Base-by-base conservation (phyloP, 495 filamentous ascomycete species). In the Penicillium salamii region DNA sequence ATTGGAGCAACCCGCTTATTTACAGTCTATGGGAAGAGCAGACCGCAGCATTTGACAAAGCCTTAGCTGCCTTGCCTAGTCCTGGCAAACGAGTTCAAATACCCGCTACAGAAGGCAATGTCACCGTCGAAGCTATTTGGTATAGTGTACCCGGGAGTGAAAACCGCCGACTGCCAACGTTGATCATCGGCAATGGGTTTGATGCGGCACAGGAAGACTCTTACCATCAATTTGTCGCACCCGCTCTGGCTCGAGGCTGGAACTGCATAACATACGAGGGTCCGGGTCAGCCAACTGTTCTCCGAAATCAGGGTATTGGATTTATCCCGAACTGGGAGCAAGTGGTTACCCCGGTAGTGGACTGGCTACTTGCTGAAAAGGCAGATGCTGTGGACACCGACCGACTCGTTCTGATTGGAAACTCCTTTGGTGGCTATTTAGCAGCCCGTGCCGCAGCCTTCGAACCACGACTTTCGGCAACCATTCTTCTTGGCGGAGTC, bases 251-350 rank as follows among this genome's bases (percentile, higher is more conserved):
- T n/a, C 64, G 76, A 5, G 74, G 77, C 4, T 78, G 59, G 43
- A 76, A 79, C 49, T 56, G 66, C 43, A 66, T 78, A 42, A 67
- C 62, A 1, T 80, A 73, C 37, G 77, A 80, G 43, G 77, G 78
- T 0, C 77, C 76, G 0, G 78, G 77, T 2, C 77, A 78, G 44
- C 64, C 67, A 6, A 69, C 66, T 2, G 67, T 76, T 3, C 63
- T 65, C 5, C 69, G 74, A 2, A 20, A 74, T 9, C 74, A 80
- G 51, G 61, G 63, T 13, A 8, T 70, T 7, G 74, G 76, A 6
- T 78, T 79, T 58, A 77, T 77, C 40, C 58, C 58, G 5, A 59
- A 78, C 13, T 80, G 77, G 75, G 69, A 74, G 61, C 57, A 65
- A 15, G 75, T 70, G 4, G 66, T 77, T 1, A 62, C 69, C 4